Base-by-base conservation (phyloP, 495 filamentous ascomycete genomes). In the Aspergillus baeticus region DNA sequence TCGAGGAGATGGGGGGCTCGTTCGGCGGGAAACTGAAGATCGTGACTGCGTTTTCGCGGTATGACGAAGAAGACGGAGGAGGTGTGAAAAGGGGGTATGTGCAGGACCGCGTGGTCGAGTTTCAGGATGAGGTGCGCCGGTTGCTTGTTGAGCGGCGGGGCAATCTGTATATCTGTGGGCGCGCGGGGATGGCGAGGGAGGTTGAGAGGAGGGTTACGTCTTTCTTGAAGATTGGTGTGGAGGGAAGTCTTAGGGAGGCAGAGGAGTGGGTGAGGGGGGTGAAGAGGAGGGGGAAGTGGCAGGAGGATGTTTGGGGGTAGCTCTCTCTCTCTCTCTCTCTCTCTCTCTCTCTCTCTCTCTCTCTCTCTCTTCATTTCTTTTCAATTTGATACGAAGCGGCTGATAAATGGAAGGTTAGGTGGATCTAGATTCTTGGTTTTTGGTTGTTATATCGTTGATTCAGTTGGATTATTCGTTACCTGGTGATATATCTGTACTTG, bases 141-240 rank as follows among this genome's bases (percentile, higher is more conserved):
- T 42, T 58, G 43, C 36, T 81, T 31, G 58, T 79, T 35, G 69
- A 73, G 15, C 59, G 69, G 47, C 67, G 69, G 8, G 76, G 69
- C 6, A 77, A 69, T 50, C 60, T 81, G 20, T 81, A 82, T 63
- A 69, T 81, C 33, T 81, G 78, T 63, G 80, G 78, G 0, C 59
- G 68, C n/a, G 77, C 77, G 14, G 65, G 58, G 2, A 81, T 82
- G 78, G 79, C 78, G 10, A 66, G 77, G n/a, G 79, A 77, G 55
- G 79, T 81, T 6, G 67, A 71, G 42, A 68, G 67, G 55, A 54
- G 60, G n/a, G 65, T 81, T 34, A 64, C 63, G 10, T 48, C 10
- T 63, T 57, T 0, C 63, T 79, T 41, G 11, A 13, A 26, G 22
- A 22, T 69, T 69, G 45, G 67, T 66, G 0, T 76, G 74, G 72